A percentile compares a stretch with the other conserved stretches of the same genome.
Conservation (phyloP, 352 stramenopile genomes). For the Phytophthora pini region DNA sequence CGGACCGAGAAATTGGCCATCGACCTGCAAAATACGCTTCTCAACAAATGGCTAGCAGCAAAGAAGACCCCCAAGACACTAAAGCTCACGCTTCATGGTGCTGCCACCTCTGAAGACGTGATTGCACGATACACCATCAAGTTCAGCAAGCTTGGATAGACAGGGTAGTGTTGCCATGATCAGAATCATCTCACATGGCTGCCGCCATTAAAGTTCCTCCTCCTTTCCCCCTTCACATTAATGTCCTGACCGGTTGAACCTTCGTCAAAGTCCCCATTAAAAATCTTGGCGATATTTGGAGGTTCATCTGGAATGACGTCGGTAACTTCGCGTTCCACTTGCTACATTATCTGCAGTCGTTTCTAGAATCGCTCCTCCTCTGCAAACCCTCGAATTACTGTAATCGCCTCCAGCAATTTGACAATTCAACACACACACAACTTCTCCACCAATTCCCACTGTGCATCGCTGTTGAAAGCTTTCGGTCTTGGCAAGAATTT, state of each 20-base stretch:
- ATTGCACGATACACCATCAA: background rate
- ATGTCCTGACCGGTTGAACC: too few species aligned
- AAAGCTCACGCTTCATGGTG: too few species aligned
- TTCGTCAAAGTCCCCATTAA: too few species aligned
- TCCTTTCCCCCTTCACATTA: too few species aligned
- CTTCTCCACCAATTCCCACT: background rate
- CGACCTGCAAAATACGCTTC: constrained; percentile 32
- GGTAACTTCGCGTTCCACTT: background rate
- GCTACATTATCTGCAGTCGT: background rate
- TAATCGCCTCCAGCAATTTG: background rate
- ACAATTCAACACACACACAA: background rate
- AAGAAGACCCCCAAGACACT: background rate
- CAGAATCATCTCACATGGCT: too few species aligned
- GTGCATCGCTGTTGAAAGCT: background rate
- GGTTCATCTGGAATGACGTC: too few species aligned
- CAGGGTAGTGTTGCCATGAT: background rate
- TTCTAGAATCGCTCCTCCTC: background rate
- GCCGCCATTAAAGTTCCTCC: too few species aligned
- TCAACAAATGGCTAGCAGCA: constrained; percentile 26
- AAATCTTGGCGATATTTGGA: too few species aligned
- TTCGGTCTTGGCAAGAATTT: background rate
- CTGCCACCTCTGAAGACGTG: background rate
- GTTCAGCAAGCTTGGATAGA: background rate
- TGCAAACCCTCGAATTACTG: background rate
- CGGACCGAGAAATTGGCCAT: background rate